phyloP scores from a whole-genome alignment of 192 early-diverging fungal species.

The Backusella liffmaniae region DNA sequence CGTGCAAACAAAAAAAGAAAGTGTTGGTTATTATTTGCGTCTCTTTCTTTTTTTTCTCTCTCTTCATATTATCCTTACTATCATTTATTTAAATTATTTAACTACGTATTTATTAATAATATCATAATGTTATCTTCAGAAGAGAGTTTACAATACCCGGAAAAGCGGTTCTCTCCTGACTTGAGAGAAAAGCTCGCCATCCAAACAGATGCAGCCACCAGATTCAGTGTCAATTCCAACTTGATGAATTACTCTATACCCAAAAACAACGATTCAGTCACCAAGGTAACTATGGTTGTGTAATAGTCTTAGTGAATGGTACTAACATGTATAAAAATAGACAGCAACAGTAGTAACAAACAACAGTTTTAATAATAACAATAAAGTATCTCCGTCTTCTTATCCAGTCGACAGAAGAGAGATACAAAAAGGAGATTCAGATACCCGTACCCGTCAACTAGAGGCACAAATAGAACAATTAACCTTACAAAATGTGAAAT shows the following conservation, averaged over 20 bases:
- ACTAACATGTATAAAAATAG: conserved; percentile 5
- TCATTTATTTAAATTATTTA: background rate
- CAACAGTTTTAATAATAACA: background rate
- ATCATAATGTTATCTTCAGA: conserved; percentile 1
- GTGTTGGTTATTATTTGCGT: background rate
- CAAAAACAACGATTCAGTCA: conserved; percentile 29
- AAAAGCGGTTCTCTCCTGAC: conserved; percentile 4
- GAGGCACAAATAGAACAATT: conserved; percentile 39
- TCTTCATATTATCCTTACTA: background rate
- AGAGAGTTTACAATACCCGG: background rate
- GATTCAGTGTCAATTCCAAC: conserved; percentile 42
- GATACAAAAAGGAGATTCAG: conserved; percentile 34
- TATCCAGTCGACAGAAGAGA: conserved; percentile 16
- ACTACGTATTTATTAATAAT: background rate
- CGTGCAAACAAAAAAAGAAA: conserved; percentile 7
- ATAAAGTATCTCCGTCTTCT: background rate
- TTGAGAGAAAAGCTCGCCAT: conserved; percentile 1
- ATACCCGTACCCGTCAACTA: conserved; percentile 33
- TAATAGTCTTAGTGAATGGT: background rate
- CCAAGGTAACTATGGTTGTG: background rate
- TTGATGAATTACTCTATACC: conserved; percentile 47
- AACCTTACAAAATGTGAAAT: conserved; percentile 40
- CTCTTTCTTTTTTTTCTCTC: background rate
- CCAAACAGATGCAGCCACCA: background rate
- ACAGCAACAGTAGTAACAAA: background rate